Evolutionary conservation across 371 early-diverging fungal genomes (phyloP), one percentile per base, ranked within the genome.

Genomic region (Mucor irregularis): DNA sequence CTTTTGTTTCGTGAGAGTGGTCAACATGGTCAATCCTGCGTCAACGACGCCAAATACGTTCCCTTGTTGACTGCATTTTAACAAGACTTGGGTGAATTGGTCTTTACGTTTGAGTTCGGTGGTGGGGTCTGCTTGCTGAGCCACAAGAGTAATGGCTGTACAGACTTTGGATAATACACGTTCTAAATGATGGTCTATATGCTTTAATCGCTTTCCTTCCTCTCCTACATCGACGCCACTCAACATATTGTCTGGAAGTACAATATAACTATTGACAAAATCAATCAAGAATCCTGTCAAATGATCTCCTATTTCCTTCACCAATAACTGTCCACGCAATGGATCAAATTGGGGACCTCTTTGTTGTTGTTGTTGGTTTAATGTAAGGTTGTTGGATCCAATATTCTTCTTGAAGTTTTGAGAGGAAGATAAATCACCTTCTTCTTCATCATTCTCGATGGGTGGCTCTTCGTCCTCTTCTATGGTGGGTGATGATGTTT

Each of bases 21-120:
- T 49, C 26, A 82, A 43, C 0, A 78, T 72, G 10, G 80, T 68
- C 34, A 74, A 34, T 22, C 75, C 68, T 8, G 82, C 66, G 66
- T 80, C 78, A 10, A 81, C 71, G 0, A 77, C 58, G 11, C 74
- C 76, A 67, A 80, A 82, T 1, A 66, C 62, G 1, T 64, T 56
- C 8, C 77, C 75, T 49, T 80, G 65, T 43, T 72, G 68, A 38
- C 82, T 74, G 22, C 82, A 83, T 26, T 67, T 67, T 0, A 83
- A 57, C 47, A 84, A 57, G 5, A 72, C 67, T 13, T 65, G 42
- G 6, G 79, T 62, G 4, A 73, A 24, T 39, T 58, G 53, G 0
- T 46, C 48, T 21, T 54, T 35, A 4, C 49, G 48, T 0, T 50
- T 26, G 4, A 78, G 9, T 34, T 54, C 4, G 62, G 73, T 42